Percentiles rank a stretch among this genome's conserved stretches.
Conservation (phyloP, 257 asterid genomes). For the Jaltomata sinuosa region DNA sequence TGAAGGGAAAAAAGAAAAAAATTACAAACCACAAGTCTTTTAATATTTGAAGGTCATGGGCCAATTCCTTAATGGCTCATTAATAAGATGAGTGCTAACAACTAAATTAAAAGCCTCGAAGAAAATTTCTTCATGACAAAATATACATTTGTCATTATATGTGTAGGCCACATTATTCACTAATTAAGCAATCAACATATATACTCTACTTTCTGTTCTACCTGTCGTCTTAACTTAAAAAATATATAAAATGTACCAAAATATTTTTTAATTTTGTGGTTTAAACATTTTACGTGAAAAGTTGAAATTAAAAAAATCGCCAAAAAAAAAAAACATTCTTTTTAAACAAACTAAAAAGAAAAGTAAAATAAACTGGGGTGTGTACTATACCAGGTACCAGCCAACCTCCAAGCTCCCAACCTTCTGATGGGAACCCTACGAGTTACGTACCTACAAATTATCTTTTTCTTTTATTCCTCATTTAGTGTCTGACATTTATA, state of each 20-base stretch:
- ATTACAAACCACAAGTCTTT: not conserved
- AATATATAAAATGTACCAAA: too few relatives aligned
- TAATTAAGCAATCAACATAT: not conserved
- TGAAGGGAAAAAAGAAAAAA: not conserved
- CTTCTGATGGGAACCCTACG: not conserved
- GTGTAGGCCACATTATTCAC: not conserved
- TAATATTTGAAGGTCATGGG: not conserved
- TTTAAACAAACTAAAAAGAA: too few relatives aligned
- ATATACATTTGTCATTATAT: not conserved
- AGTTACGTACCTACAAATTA: not conserved
- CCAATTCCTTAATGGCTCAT: not conserved
- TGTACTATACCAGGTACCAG: not conserved
- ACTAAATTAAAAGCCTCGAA: not conserved
- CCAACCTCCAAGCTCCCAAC: slow-evolving; percentile 11
- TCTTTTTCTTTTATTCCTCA: not conserved
- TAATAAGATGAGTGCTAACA: not conserved
- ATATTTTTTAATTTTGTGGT: too few relatives aligned
- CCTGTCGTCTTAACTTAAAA: too few relatives aligned
- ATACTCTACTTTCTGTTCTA: not conserved
- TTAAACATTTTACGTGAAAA: too few relatives aligned
- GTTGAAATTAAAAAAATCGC: too few relatives aligned
- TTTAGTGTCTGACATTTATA: not conserved
- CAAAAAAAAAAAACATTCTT: too few relatives aligned
- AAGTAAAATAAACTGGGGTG: not conserved
- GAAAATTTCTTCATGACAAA: not conserved